Evolutionary conservation across 2,329 filamentous ascomycete genomes (phyloP).

Genomic region (Cladophialophora psammophila): DNA sequence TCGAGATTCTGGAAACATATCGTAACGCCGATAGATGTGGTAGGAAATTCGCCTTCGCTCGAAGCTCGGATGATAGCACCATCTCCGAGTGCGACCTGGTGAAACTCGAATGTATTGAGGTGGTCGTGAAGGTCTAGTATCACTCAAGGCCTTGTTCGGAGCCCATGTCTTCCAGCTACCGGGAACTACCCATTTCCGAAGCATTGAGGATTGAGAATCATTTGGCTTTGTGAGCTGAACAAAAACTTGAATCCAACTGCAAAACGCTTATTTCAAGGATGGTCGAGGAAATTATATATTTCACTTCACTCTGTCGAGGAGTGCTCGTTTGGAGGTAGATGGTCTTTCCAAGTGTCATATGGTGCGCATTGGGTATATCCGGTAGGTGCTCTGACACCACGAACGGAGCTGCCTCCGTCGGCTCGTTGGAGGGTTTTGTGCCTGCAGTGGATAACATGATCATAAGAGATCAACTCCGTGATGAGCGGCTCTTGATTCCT

Average conservation of each 20-base stretch:
- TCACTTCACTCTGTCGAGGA: conserved; percentile 33
- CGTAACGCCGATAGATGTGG: not conserved
- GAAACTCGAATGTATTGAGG: not conserved
- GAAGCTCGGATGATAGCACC: not conserved
- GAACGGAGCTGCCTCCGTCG: conserved; percentile 35
- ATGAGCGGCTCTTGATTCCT: conserved; percentile 38
- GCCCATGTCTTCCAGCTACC: not conserved
- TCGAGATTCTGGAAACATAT: not conserved
- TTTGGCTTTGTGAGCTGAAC: not conserved
- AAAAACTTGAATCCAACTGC: not conserved
- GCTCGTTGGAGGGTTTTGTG: conserved; percentile 40
- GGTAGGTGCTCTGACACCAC: conserved; percentile 40
- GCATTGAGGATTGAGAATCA: not conserved
- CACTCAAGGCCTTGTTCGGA: not conserved
- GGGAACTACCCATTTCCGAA: not conserved
- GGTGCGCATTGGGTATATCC: conserved; percentile 38
- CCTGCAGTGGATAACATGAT: conserved; percentile 41
- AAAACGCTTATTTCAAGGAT: not conserved
- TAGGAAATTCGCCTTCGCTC: not conserved
- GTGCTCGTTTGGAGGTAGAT: conserved; percentile 37
- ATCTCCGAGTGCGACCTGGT: not conserved
- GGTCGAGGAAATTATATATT: not conserved
- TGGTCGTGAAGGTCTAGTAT: not conserved
- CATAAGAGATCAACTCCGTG: conserved; percentile 40
- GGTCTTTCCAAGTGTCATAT: conserved; percentile 38